A percentile compares a stretch with the other conserved stretches of the same genome.
Evolutionary conservation across 805 yeast species (phyloP).

Genomic region (Zygotorulaspora danielsina): DNA sequence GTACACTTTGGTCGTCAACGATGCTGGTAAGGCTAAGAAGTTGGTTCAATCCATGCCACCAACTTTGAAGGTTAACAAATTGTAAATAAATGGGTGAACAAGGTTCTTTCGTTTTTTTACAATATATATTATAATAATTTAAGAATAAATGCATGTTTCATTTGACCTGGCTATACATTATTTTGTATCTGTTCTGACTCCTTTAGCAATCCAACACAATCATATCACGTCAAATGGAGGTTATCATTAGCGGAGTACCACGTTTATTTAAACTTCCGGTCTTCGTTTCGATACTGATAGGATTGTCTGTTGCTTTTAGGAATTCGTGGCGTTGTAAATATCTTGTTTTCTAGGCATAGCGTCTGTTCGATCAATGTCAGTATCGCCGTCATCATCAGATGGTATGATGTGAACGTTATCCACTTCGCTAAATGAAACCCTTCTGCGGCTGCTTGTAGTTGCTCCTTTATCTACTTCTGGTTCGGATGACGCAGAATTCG

Average conservation of each 20-base stretch:
- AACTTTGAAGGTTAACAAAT: constrained; percentile 63
- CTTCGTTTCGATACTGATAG: not conserved
- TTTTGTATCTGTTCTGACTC: not conserved
- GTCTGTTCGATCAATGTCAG: not conserved
- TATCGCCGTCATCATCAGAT: constrained; percentile 12
- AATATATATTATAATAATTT: constrained; percentile 16
- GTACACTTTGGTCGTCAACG: constrained; percentile 94
- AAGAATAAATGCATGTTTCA: constrained; percentile 22
- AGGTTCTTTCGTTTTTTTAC: constrained; percentile 10
- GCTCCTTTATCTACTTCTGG: constrained; percentile 3
- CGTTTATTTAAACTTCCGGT: not conserved
- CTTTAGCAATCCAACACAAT: not conserved
- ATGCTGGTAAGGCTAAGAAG: constrained; percentile 95
- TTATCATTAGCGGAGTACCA: not conserved
- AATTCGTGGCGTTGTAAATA: too few relatives aligned
- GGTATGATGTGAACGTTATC: constrained; percentile 30
- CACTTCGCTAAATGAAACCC: constrained; percentile 33
- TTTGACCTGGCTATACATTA: constrained; percentile 5
- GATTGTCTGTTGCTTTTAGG: too few relatives aligned
- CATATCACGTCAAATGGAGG: not conserved
- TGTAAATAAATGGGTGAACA: constrained; percentile 30
- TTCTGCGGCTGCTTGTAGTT: constrained; percentile 17
- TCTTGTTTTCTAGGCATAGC: too few relatives aligned
- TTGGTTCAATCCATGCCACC: constrained; percentile 97
- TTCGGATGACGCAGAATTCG: not conserved